Conservation (phyloP, 768 basidiomycete species). For the Ramaria sp. region DNA sequence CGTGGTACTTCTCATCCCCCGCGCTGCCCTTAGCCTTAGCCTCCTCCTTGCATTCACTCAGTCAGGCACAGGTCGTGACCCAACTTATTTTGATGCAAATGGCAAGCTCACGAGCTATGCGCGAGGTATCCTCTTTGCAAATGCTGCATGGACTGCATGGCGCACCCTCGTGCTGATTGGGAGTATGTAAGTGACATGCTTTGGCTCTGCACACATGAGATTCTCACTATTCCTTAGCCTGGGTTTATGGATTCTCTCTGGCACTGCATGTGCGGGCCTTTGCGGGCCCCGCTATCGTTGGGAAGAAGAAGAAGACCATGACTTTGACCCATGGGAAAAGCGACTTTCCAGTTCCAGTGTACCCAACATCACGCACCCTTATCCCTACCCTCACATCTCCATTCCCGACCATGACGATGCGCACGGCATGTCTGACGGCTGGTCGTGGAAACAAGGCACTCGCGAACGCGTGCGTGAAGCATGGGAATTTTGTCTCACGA, state of each 20-base stretch:
- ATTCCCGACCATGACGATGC: background rate
- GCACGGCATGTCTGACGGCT: conserved; percentile 19
- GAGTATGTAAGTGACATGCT: conserved; percentile 69
- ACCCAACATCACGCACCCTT: too few relatives aligned
- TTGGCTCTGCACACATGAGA: too few relatives aligned
- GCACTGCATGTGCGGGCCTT: conserved; percentile 67
- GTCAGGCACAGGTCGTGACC: conserved; percentile 50
- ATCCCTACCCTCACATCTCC: background rate
- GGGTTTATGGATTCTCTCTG: conserved; percentile 71
- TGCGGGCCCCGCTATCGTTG: conserved; percentile 76
- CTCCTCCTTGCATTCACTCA: conserved; percentile 52
- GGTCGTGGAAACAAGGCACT: conserved; percentile 72
- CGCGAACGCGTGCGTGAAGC: conserved; percentile 63
- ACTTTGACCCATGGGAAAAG: too few relatives aligned
- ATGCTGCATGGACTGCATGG: conserved; percentile 77
- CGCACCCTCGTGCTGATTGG: conserved; percentile 51
- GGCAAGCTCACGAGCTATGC: conserved; percentile 69
- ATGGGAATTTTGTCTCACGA: conserved; percentile 67
- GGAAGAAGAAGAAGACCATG: conserved; percentile 68
- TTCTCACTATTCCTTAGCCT: too few relatives aligned
- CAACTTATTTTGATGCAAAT: conserved; percentile 56
- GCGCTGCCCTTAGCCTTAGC: conserved; percentile 65
- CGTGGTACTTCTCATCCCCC: conserved; percentile 70
- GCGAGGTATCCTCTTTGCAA: conserved; percentile 67
- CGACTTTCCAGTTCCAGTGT: too few relatives aligned